Conservation (phyloP, 345 rosid species). For the Acer yangbiense region DNA sequence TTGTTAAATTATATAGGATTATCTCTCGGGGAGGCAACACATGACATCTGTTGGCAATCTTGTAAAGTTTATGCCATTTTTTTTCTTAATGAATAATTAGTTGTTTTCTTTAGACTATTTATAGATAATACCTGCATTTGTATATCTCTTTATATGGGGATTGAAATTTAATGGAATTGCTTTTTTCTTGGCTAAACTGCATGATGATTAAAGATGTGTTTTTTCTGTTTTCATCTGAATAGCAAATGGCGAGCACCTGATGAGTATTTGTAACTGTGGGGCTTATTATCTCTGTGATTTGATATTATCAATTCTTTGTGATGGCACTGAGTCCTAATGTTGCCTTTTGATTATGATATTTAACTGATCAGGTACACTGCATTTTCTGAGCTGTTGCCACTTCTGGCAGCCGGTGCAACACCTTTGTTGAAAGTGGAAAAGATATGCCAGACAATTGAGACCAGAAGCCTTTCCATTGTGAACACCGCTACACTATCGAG, state of each 20-base stretch:
- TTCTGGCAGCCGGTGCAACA: slow-evolving; percentile 68
- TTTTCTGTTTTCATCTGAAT: slow-evolving; percentile 2
- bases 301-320: not conserved
- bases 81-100: too few relatives aligned
- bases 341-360: not conserved
- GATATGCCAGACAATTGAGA: slow-evolving; percentile 66
- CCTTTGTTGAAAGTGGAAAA: slow-evolving; percentile 77
- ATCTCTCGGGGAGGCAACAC: too few relatives aligned
- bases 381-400: slow-evolving; percentile 88
- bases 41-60: too few relatives aligned
- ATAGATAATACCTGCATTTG: too few relatives aligned
- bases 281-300: slow-evolving; percentile 4
- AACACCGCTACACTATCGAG: slow-evolving; percentile 68
- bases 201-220: not conserved
- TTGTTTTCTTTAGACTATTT: too few relatives aligned
- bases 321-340: not conserved
- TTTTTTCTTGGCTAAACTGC: not conserved
- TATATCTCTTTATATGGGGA: not conserved
- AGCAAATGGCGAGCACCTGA: not conserved
- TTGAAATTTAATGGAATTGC: not conserved
- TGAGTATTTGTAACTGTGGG: not conserved
- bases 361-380: slow-evolving; percentile 73
- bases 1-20: too few relatives aligned
- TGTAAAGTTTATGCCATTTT: too few relatives aligned
- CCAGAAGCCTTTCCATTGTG: slow-evolving; percentile 52